phyloP scores from a whole-genome alignment of 2,329 filamentous ascomycete genomes.

The Diatrype stigma region DNA sequence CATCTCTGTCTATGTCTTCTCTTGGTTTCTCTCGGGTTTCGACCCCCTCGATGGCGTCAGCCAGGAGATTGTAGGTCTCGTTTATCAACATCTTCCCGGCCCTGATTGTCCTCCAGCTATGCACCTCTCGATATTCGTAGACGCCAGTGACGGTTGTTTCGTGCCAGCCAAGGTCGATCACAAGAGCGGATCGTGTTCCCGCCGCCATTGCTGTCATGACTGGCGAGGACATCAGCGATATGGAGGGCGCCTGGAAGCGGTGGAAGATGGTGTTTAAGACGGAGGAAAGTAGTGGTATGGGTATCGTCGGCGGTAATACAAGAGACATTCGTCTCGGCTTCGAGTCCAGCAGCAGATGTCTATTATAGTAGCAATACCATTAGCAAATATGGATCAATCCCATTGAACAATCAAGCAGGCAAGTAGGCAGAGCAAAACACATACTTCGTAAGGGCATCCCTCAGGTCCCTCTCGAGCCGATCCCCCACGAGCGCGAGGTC shows the following conservation, averaged over 20 bases:
- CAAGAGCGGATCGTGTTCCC: constrained; percentile 77
- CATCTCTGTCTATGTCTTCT: constrained; percentile 24
- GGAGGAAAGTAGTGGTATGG: constrained; percentile 72
- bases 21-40: constrained; percentile 17
- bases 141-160: constrained; percentile 83
- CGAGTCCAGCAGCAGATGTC: constrained; percentile 66
- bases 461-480: constrained; percentile 76
- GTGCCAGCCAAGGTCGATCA: constrained; percentile 89
- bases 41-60: constrained; percentile 34
- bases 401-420: constrained; percentile 5
- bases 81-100: constrained; percentile 69
- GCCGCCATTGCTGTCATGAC: constrained; percentile 72
- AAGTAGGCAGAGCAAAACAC: constrained; percentile 32
- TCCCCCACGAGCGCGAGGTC: constrained; percentile 81
- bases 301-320: constrained; percentile 71
- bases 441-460: constrained; percentile 78
- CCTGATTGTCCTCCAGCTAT: constrained; percentile 64
- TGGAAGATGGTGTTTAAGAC: constrained; percentile 75
- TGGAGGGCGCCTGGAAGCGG: constrained; percentile 71
- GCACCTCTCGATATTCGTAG: constrained; percentile 85
- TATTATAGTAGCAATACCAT: constrained; percentile 21
- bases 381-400: background rate
- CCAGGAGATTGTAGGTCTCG: constrained; percentile 63
- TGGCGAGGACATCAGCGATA: constrained; percentile 76
- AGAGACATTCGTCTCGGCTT: constrained; percentile 71